Percentiles rank a stretch among this genome's conserved stretches.
Conservation (phyloP, 805 yeast genomes). For the Jamesozyma jinghongensis region DNA sequence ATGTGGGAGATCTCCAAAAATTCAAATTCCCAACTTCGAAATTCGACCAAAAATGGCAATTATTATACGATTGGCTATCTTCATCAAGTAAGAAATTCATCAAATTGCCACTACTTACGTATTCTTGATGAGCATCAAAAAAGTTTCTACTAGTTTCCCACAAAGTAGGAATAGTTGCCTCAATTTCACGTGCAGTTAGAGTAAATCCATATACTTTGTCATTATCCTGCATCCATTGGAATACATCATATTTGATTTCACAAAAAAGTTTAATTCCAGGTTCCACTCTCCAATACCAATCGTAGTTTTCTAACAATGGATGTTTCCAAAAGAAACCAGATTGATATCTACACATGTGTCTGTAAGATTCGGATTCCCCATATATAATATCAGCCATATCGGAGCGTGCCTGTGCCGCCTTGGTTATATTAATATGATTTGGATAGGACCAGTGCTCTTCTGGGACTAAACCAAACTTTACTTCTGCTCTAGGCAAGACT, state of each 20-base stretch:
- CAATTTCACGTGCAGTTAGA: constrained; percentile 59
- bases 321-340: constrained; percentile 78
- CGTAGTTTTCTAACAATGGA: constrained; percentile 54
- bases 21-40: constrained; percentile 66
- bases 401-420: constrained; percentile 55
- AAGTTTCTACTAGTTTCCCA: constrained; percentile 68
- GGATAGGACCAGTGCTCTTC: constrained; percentile 86
- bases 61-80: constrained; percentile 51
- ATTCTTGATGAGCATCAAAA: constrained; percentile 29
- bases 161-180: constrained; percentile 61
- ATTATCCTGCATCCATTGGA: constrained; percentile 71
- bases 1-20: constrained; percentile 49
- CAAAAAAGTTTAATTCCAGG: constrained; percentile 71
- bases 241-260: constrained; percentile 69
- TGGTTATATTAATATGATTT: constrained; percentile 60
- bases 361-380: constrained; percentile 55
- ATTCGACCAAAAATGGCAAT: constrained; percentile 77
- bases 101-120: constrained; percentile 36
- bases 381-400: constrained; percentile 44
- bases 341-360: constrained; percentile 87
- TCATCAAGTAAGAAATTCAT: constrained; percentile 56
- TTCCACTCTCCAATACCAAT: constrained; percentile 91
- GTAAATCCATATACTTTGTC: constrained; percentile 69
- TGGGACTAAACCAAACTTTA: constrained; percentile 46
- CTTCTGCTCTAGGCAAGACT: constrained; percentile 50